Base-by-base conservation (phyloP, 2,329 filamentous ascomycete species). In the Rutstroemia sp. region DNA sequence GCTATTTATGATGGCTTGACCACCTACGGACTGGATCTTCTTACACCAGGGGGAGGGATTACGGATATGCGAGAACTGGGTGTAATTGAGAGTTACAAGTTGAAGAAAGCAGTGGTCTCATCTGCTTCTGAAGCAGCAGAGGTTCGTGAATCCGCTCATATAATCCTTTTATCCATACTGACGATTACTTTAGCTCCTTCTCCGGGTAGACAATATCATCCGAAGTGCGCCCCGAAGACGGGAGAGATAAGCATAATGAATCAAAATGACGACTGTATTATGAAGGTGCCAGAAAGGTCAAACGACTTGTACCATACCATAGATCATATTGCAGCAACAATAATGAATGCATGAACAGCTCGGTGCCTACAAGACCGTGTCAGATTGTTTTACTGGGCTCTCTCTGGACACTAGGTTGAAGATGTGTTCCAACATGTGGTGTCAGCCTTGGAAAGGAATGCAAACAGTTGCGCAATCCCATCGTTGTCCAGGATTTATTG, bases 201-300 rank as follows among this genome's bases (percentile, higher is more conserved):
- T 99, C 63, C 83, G 94, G 70, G 94, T 99, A 52, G 94, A 99
- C 76, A 94, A 97, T 73, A 99, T 99, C 72, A 97, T 99, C 71
- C 86, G 92, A 60, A 89, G 90, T 51, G 94, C 94, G 52, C 94
- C 94, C 53, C 80, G 94, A 71, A 84, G 82, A 75, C 80, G 90
- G 61, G 88, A 92, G 72, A 82, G 88, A 66, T 86, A 87, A 79
- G 89, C 42, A 25, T 56, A 53, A 59, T 60, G 53, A 61, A 53
- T 21, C 36, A 55, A 54, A 59, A 46, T 51, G 48, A 57, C 56
- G 60, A 59, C 53, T 68, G 67, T 69, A 69, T 65, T 61, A 68
- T 67, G 63, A 66, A 48, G 34, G 58, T 54, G 48, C 52, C 59
- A 62, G 62, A 57, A 23, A 49, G 44, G 54, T 57, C 58, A 54